phyloP scores from a whole-genome alignment of 345 rosid species.

The Kernera saxatilis region DNA sequence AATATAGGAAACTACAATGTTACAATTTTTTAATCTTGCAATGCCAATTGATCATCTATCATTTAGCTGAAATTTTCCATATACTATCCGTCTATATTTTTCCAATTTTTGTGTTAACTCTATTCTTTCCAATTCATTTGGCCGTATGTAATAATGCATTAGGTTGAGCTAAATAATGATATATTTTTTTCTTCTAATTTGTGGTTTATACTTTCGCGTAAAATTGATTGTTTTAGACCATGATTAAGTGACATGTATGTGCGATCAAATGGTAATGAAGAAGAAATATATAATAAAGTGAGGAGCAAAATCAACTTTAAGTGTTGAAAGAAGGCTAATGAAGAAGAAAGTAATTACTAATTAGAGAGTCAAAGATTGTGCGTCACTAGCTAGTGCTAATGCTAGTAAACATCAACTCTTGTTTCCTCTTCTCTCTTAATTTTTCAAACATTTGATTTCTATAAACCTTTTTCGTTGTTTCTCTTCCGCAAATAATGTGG shows the following conservation, averaged over 20 bases:
- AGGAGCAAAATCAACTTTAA: neutral
- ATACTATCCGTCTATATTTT: neutral
- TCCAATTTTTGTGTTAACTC: too few relatives aligned
- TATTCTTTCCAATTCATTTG: constrained; percentile 2
- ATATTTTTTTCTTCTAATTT: neutral
- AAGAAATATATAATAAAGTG: neutral
- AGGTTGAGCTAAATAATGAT: constrained; percentile 4
- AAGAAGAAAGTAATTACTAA: neutral
- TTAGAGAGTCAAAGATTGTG: constrained; percentile 10
- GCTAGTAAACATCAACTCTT: constrained; percentile 20
- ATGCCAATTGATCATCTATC: neutral
- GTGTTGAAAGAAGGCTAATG: neutral
- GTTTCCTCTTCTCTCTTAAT: neutral
- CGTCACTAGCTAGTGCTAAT: neutral
- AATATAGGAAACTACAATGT: neutral
- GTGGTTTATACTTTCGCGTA: neutral
- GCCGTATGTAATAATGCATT: constrained; percentile 25
- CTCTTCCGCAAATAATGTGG: constrained; percentile 7
- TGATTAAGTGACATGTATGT: neutral
- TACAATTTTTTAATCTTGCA: neutral
- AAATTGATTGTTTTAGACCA: neutral
- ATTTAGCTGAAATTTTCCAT: neutral
- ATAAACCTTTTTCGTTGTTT: neutral
- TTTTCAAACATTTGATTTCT: neutral
- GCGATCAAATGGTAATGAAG: neutral